phyloP scores from a whole-genome alignment of 106 monocot species.

The Apostasia ramifera region DNA sequence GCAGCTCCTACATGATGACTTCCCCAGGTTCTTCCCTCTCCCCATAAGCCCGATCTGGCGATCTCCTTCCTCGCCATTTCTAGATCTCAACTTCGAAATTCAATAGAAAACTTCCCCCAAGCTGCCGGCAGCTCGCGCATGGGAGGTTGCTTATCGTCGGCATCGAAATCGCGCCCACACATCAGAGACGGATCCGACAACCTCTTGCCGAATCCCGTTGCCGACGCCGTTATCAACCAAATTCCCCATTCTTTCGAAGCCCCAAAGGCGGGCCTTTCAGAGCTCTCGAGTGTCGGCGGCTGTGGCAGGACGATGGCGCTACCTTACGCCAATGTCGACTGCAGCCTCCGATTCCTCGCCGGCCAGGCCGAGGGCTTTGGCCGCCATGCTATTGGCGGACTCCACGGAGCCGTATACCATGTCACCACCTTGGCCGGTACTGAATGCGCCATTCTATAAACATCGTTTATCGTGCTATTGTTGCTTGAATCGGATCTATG shows the following conservation, averaged over 20 bases:
- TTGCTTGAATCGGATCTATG: neutral
- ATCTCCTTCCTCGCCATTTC: too few species aligned
- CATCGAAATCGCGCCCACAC: neutral
- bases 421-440: slow-evolving; percentile 66
- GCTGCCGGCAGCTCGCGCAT: neutral
- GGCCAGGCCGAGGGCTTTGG: slow-evolving; percentile 92
- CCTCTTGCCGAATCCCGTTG: neutral
- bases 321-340: slow-evolving; percentile 57
- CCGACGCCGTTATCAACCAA: neutral
- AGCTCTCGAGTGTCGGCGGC: neutral
- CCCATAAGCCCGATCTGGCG: too few species aligned
- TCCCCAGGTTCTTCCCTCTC: too few species aligned
- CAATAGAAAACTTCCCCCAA: neutral
- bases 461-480: too few species aligned
- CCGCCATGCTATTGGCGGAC: slow-evolving; percentile 68
- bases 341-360: slow-evolving; percentile 50
- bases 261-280: neutral
- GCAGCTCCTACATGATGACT: too few species aligned
- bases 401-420: slow-evolving; percentile 56
- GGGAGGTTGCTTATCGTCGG: slow-evolving; percentile 19
- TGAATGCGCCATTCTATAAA: neutral
- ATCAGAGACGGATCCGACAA: neutral
- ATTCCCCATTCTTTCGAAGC: neutral
- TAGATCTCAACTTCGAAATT: too few species aligned
- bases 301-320: slow-evolving; percentile 3